Conservation (phyloP, 2,329 filamentous ascomycete genomes). For the Phaeosphaeriaceae sp. region DNA sequence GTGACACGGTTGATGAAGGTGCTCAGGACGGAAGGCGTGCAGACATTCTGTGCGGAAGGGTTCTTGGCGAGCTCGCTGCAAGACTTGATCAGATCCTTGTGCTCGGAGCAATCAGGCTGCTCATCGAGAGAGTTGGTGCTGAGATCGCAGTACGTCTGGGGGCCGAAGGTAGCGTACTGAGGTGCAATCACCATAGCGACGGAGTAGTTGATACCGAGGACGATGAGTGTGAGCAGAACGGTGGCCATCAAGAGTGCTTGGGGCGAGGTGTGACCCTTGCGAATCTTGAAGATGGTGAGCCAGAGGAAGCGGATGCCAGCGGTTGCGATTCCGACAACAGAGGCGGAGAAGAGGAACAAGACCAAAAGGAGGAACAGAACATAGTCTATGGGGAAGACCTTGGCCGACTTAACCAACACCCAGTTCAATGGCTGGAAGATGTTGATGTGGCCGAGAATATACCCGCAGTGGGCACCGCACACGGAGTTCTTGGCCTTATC, state of each 20-base stretch:
- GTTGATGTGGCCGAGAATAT: conserved; percentile 85
- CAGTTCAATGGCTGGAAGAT: conserved; percentile 96
- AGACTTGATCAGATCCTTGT: conserved; percentile 74
- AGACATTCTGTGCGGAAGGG: conserved; percentile 76
- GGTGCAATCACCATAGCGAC: conserved; percentile 93
- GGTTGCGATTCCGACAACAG: conserved; percentile 82
- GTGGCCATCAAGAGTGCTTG: conserved; percentile 92
- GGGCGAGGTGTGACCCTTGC: conserved; percentile 85
- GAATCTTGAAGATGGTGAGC: conserved; percentile 90
- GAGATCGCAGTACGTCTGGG: conserved; percentile 90
- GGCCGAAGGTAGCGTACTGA: conserved; percentile 92
- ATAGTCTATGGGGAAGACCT: conserved; percentile 91
- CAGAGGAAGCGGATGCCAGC: conserved; percentile 96
- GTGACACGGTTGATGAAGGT: conserved; percentile 93
- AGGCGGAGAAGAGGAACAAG: conserved; percentile 86
- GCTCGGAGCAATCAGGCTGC: conserved; percentile 76
- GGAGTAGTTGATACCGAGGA: conserved; percentile 90
- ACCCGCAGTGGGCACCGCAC: conserved; percentile 89
- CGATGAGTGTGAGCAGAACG: conserved; percentile 87
- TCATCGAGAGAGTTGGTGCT: conserved; percentile 67
- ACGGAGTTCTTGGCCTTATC: conserved; percentile 97
- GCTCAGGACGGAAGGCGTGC: conserved; percentile 88
- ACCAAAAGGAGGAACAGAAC: conserved; percentile 84
- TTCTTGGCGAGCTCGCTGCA: conserved; percentile 81
- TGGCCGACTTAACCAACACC: conserved; percentile 80